These are phyloP conservation scores for Filobasidium wieringae DNA, from an alignment of 768 basidiomycete species.

Conservation along the genomic window DNA sequence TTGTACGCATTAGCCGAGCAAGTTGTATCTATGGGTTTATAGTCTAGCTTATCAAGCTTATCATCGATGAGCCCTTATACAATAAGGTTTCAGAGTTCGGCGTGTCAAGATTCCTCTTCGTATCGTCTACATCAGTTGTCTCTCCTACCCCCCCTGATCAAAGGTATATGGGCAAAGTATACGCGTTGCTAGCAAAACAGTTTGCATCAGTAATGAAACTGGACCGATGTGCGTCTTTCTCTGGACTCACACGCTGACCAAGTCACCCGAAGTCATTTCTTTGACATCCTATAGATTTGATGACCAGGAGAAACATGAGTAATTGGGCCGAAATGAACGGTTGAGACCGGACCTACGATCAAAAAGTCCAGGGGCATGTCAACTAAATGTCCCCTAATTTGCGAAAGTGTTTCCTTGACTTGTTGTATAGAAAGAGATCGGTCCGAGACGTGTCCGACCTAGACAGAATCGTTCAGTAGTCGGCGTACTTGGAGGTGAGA, in stretches of 20 bases:
- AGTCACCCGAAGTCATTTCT: constrained; percentile 15
- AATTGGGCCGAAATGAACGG: neutral
- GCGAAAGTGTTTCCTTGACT: constrained; percentile 61
- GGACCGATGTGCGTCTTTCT: neutral
- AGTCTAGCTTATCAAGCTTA: too few relatives aligned
- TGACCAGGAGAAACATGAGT: neutral
- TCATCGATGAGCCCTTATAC: too few relatives aligned
- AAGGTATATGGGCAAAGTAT: constrained; percentile 12
- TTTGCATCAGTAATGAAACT: neutral
- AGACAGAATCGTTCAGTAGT: constrained; percentile 19
- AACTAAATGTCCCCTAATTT: constrained; percentile 44
- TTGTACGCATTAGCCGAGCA: too few relatives aligned
- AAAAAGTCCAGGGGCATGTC: constrained; percentile 41
- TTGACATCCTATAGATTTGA: constrained; percentile 11
- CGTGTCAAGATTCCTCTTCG: too few relatives aligned
- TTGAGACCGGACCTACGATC: constrained; percentile 20
- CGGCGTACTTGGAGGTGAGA: too few relatives aligned
- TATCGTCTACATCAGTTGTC: too few relatives aligned
- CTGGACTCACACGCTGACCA: constrained; percentile 9
- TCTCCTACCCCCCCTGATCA: too few relatives aligned
- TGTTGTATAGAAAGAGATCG: constrained; percentile 55
- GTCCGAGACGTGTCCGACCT: constrained; percentile 64
- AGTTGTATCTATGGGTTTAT: too few relatives aligned
- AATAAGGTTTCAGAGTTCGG: too few relatives aligned
- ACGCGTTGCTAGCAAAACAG: constrained; percentile 4